Evolutionary conservation across 495 filamentous ascomycete genomes (phyloP), one percentile per base, ranked within the genome.

Genomic region (Xylaria bambusicola): DNA sequence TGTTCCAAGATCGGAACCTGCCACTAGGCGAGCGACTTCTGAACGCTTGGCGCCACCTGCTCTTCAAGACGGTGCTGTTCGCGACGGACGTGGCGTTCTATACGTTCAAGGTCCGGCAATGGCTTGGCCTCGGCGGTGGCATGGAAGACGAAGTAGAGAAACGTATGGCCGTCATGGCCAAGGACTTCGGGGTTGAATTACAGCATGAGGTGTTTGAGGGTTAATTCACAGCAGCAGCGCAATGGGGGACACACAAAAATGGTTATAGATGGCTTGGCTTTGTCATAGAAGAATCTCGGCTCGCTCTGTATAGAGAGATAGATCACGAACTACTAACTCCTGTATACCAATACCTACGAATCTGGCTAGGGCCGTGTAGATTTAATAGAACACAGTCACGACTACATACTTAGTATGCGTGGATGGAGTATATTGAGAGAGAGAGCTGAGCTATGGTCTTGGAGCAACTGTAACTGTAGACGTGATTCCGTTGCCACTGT

Each of bases 61-160:
- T 95, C 6, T 98, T 97, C 75, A 86, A 84, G 56, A 66, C 84
- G 0, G 92, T 97, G 41, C 60, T 98, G 61, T 79, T 93, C 31
- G 75, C 84, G 13, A 92, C 84, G 36, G 94, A 98, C 73, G 50
- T 96, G 0, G 86, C 86, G 23, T 98, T 96, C 69, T 95, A 85
- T 62, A 91, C 88, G 59, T 86, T 84, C 50, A 88, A 87, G 75
- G 51, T 94, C 17, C 80, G 82, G 56, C 93, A 97, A 73, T 81
- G 81, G 62, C 68, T 97, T 31, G 86, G 86, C 1, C 72, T 84
- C 1, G 91, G 93, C 1, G 80, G 82, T 15, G 93, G 93, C 0
- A 95, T 97, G 90, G 94, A 98, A 67, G 93, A 97, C 68, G 90
- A 92, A 52, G 83, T 98, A 27, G 94, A 98, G 77, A 82, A 80